phyloP scores from a whole-genome alignment of 176 grass and related monocot species.

The Triticum urartu region DNA sequence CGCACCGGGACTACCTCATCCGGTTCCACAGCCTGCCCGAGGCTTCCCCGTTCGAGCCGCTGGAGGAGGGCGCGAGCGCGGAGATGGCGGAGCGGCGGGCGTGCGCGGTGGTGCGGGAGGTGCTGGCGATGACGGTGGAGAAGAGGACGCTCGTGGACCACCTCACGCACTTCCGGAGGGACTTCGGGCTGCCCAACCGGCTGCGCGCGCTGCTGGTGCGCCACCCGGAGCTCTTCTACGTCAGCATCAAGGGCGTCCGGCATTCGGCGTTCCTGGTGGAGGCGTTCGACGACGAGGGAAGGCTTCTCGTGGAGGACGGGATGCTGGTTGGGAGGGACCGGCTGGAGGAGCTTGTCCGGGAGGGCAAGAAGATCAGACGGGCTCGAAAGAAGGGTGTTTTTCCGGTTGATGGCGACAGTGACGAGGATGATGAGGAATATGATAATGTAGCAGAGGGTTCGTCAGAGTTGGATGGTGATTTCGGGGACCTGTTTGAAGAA shows the following conservation, averaged over 20 bases:
- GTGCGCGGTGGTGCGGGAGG: slow-evolving; percentile 7
- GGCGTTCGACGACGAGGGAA: background rate
- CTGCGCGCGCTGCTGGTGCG: slow-evolving; percentile 13
- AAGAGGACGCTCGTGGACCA: slow-evolving; percentile 17
- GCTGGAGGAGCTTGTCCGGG: slow-evolving; percentile 18
- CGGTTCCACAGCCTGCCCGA: slow-evolving; percentile 3
- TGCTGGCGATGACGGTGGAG: slow-evolving; percentile 17
- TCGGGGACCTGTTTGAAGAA: background rate
- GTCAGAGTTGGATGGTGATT: background rate
- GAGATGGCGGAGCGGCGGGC: slow-evolving; percentile 6
- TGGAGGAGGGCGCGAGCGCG: background rate
- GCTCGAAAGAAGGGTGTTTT: background rate
- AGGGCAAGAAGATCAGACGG: background rate
- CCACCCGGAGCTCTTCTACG: slow-evolving; percentile 5
- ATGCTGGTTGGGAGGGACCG: slow-evolving; percentile 5
- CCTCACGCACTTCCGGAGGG: slow-evolving; percentile 18
- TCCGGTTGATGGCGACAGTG: background rate
- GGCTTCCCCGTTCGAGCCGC: background rate
- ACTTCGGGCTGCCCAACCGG: slow-evolving; percentile 17
- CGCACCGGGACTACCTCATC: slow-evolving; percentile 12
- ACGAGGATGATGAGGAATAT: background rate
- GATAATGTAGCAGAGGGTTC: background rate
- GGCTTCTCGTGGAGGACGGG: background rate
- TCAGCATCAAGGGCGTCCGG: slow-evolving; percentile 13
- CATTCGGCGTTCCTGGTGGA: slow-evolving; percentile 7